Percentiles rank a stretch among this genome's conserved stretches.
Evolutionary conservation across 2,329 filamentous ascomycete genomes (phyloP).

Genomic region (Colletotrichum cereale): DNA sequence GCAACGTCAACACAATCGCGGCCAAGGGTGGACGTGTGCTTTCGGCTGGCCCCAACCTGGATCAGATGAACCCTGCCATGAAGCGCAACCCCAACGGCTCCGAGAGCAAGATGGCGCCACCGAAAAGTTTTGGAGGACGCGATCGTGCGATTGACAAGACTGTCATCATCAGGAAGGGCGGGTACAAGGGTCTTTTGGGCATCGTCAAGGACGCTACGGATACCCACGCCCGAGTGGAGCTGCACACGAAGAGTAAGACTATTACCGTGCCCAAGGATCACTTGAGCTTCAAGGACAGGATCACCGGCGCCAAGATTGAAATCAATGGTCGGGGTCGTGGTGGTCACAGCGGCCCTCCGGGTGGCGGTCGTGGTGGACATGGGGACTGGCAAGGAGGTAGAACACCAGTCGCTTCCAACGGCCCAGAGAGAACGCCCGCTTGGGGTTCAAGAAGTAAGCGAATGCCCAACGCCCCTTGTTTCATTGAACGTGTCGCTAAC

Average conservation of each 20-base stretch:
- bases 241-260: slow-evolving; percentile 94
- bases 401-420: slow-evolving; percentile 73
- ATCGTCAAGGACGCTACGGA: slow-evolving; percentile 97
- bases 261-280: slow-evolving; percentile 86
- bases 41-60: slow-evolving; percentile 79
- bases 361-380: slow-evolving; percentile 60
- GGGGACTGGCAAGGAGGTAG: slow-evolving; percentile 73
- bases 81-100: slow-evolving; percentile 74
- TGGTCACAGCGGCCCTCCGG: slow-evolving; percentile 55
- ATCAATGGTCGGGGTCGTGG: slow-evolving; percentile 67
- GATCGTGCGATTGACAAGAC: slow-evolving; percentile 92
- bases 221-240: slow-evolving; percentile 85
- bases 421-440: slow-evolving; percentile 79
- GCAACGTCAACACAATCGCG: slow-evolving; percentile 90
- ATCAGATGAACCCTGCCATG: slow-evolving; percentile 91
- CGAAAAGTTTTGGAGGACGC: slow-evolving; percentile 77
- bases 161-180: slow-evolving; percentile 87
- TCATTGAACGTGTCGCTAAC: slow-evolving; percentile 44
- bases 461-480: slow-evolving; percentile 42
- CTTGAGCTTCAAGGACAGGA: slow-evolving; percentile 86
- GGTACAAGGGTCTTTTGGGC: slow-evolving; percentile 92
- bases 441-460: slow-evolving; percentile 78
- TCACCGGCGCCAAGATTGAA: slow-evolving; percentile 83
- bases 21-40: slow-evolving; percentile 88
- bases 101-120: slow-evolving; percentile 72